These are phyloP conservation scores for Malassezia vespertilionis DNA, from an alignment of 1,284 basidiomycete genomes.

Conservation along the genomic window DNA sequence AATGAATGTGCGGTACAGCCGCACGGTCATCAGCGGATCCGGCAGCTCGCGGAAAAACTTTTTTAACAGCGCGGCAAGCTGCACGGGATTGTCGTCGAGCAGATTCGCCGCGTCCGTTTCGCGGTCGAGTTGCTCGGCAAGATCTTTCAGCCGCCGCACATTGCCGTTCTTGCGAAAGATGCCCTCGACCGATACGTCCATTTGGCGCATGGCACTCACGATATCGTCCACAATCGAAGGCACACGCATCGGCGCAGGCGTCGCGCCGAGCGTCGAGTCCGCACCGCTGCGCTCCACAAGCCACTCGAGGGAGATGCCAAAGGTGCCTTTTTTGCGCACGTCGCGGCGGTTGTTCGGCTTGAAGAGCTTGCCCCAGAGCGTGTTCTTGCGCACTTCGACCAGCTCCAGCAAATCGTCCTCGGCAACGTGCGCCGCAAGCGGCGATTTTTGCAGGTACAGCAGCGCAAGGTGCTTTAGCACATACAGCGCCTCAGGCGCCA, in stretches of 20 bases:
- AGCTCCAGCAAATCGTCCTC: constrained; percentile 86
- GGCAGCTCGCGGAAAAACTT: constrained; percentile 93
- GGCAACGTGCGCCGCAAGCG: constrained; percentile 61
- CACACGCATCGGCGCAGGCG: constrained; percentile 71
- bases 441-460: constrained; percentile 61
- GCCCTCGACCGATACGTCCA: constrained; percentile 98
- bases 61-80: constrained; percentile 89
- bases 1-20: constrained; percentile 77
- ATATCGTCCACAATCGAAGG: constrained; percentile 97
- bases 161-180: constrained; percentile 99
- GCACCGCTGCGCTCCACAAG: constrained; percentile 90
- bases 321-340: constrained; percentile 56
- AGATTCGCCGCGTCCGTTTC: constrained; percentile 74
- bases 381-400: constrained; percentile 81
- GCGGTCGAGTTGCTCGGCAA: constrained; percentile 83
- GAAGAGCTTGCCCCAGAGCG: constrained; percentile 94
- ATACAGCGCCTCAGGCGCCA: constrained; percentile 71
- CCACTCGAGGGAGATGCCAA: constrained; percentile 82
- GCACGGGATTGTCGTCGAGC: constrained; percentile 88
- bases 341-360: constrained; percentile 68
- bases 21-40: constrained; percentile 88
- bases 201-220: constrained; percentile 93
- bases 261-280: constrained; percentile 80
- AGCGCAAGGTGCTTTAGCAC: constrained; percentile 89
- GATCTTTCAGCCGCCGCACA: constrained; percentile 78